phyloP scores from a whole-genome alignment of 2,329 filamentous ascomycete genomes.

The Cytospora paraplurivora region DNA sequence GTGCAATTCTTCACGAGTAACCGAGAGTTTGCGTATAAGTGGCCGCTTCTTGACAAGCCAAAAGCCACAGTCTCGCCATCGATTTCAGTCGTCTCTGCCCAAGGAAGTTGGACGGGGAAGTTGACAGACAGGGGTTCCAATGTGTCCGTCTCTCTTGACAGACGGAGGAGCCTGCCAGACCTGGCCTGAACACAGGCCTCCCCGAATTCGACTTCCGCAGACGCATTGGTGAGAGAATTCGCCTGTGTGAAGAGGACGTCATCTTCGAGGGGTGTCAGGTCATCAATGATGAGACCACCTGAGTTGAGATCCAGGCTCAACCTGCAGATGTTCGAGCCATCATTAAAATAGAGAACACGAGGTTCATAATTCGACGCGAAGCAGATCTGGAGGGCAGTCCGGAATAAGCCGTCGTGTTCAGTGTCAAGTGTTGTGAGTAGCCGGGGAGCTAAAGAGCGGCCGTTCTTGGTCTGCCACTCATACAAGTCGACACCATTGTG shows the following conservation, averaged over 20 bases:
- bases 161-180: conserved; percentile 47
- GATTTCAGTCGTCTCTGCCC: conserved; percentile 51
- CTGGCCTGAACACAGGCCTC: conserved; percentile 50
- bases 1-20: conserved; percentile 85
- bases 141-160: conserved; percentile 36
- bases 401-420: conserved; percentile 35
- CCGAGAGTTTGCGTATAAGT: conserved; percentile 75
- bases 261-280: conserved; percentile 29
- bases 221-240: conserved; percentile 6
- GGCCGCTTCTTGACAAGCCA: conserved; percentile 74
- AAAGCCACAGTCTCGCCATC: conserved; percentile 49
- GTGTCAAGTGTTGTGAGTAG: conserved; percentile 46
- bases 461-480: conserved; percentile 65
- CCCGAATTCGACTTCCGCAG: conserved; percentile 11
- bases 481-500: conserved; percentile 67
- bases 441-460: conserved; percentile 49
- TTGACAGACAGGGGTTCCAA: conserved; percentile 41
- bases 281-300: conserved; percentile 28
- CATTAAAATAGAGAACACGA: conserved; percentile 37
- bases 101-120: conserved; percentile 53
- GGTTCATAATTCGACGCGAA: conserved; percentile 36
- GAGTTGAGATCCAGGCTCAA: conserved; percentile 25
- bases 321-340: conserved; percentile 30
- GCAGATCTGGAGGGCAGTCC: conserved; percentile 40
- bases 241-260: conserved; percentile 22